phyloP scores from a whole-genome alignment of 1,284 basidiomycete genomes.

The Gymnopus androsaceus region DNA sequence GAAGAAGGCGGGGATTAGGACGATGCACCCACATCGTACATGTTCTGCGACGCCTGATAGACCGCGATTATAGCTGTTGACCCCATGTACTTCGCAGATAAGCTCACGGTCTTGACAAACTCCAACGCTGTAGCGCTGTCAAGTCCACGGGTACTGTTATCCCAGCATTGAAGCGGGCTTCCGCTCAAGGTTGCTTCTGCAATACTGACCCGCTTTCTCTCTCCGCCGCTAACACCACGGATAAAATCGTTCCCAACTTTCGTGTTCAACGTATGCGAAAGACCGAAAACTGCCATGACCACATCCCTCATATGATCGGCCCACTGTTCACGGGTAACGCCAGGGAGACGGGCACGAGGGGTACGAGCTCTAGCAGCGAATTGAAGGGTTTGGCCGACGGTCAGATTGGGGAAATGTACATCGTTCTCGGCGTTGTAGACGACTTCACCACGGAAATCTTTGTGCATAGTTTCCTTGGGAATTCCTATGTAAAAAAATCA shows the following conservation, averaged over 20 bases:
- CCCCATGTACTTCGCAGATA: conserved; percentile 18
- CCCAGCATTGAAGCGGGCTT: conserved; percentile 36
- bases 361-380: conserved; percentile 55
- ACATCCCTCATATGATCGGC: conserved; percentile 50
- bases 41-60: conserved; percentile 49
- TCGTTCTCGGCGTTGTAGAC: conserved; percentile 40
- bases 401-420: conserved; percentile 61
- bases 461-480: conserved; percentile 44
- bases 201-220: conserved; percentile 62
- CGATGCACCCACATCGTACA: conserved; percentile 36
- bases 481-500: conserved; percentile 30
- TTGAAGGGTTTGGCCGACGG: conserved; percentile 54
- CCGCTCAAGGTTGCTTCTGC: conserved; percentile 39
- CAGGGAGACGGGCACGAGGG: conserved; percentile 49
- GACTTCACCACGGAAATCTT: conserved; percentile 30
- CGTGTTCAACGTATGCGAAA: conserved; percentile 58
- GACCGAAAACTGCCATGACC: conserved; percentile 59
- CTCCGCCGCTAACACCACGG: conserved; percentile 61
- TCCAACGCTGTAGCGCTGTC: conserved; percentile 56
- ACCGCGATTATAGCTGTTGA: conserved; percentile 31
- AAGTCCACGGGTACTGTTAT: conserved; percentile 58
- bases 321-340: conserved; percentile 45
- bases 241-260: conserved; percentile 54
- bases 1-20: no score
- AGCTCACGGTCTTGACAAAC: conserved; percentile 25